A percentile compares a stretch with the other conserved stretches of the same genome.
Conservation (phyloP, 139 green algal genomes). For the Chlamydomonas eustigma region DNA sequence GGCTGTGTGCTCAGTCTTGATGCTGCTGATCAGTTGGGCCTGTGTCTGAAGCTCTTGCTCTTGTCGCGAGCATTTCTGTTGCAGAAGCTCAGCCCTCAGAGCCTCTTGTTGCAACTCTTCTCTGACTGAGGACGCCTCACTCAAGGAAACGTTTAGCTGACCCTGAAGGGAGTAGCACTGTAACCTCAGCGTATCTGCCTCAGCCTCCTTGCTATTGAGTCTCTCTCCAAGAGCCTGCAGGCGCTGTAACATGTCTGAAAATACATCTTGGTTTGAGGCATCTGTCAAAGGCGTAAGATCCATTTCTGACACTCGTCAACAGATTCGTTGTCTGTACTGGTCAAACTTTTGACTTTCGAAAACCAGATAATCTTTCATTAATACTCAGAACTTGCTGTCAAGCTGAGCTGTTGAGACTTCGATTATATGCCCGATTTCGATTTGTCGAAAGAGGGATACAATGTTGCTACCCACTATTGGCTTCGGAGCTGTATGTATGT, state of each 20-base stretch:
- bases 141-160: background rate
- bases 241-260: conserved; percentile 1
- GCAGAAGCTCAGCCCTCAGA: conserved; percentile 10
- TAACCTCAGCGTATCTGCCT: background rate
- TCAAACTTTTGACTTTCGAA: too few species aligned
- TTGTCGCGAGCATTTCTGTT: conserved; percentile 4
- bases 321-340: too few species aligned
- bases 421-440: too few species aligned
- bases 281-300: too few species aligned
- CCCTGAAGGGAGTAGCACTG: background rate
- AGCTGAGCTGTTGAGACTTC: too few species aligned
- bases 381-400: too few species aligned
- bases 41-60: conserved; percentile 4
- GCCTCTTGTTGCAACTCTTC: conserved; percentile 28
- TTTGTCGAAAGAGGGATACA: too few species aligned
- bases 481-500: too few species aligned
- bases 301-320: too few species aligned
- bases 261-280: too few species aligned
- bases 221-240: conserved; percentile 1
- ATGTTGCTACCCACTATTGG: too few species aligned
- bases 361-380: too few species aligned
- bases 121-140: conserved; percentile 16
- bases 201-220: background rate
- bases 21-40: background rate
- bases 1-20: background rate